Conservation (phyloP, 2,329 filamentous ascomycete genomes). For the Scytalidium sp. region DNA sequence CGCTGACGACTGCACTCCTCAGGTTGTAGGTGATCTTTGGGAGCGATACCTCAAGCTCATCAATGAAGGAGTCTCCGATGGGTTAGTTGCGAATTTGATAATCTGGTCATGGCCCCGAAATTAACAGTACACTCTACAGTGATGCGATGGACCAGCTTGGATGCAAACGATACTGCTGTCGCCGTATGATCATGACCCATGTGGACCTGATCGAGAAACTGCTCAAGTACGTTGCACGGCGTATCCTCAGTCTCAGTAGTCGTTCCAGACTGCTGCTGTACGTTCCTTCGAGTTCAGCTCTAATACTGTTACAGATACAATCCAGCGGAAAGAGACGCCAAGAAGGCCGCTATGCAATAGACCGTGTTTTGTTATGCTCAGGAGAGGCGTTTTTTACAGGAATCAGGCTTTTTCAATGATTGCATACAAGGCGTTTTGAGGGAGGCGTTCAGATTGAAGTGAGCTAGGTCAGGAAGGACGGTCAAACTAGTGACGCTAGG, state of each 20-base stretch:
- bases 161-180: slow-evolving; percentile 95
- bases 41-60: slow-evolving; percentile 90
- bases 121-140: slow-evolving; percentile 44
- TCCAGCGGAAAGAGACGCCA: slow-evolving; percentile 42
- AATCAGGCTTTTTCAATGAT: slow-evolving; percentile 9
- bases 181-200: slow-evolving; percentile 99
- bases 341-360: slow-evolving; percentile 32
- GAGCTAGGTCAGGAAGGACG: slow-evolving; percentile 8
- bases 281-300: slow-evolving; percentile 3
- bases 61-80: slow-evolving; percentile 71
- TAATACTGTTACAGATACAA: slow-evolving; percentile 38
- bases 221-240: slow-evolving; percentile 62
- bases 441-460: slow-evolving; percentile 14
- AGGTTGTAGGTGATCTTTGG: slow-evolving; percentile 98
- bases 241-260: not conserved
- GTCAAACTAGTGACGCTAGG: not conserved
- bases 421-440: slow-evolving; percentile 20
- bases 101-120: not conserved
- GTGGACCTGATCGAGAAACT: slow-evolving; percentile 99
- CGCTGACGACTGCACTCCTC: not conserved
- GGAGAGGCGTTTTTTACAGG: slow-evolving; percentile 20
- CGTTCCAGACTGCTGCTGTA: not conserved
- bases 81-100: slow-evolving; percentile 49
- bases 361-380: not conserved
- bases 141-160: slow-evolving; percentile 95